Evolutionary conservation across 164 flowering plant species (phyloP).

Genomic region (Vitis vinifera): ASM3070453v1 NC_081812.1:17847001-17847500

Average conservation of each 20-base stretch:
- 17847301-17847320: slow-evolving; percentile 9
- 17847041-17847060: too few relatives aligned
- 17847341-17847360: slow-evolving; percentile 10
- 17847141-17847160: too few relatives aligned
- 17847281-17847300: slow-evolving; percentile 17
- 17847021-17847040: too few relatives aligned
- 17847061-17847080: too few relatives aligned
- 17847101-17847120: too few relatives aligned
- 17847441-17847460: slow-evolving; percentile 11
- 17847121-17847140: too few relatives aligned
- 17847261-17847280: slow-evolving; percentile 3
- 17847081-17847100: too few relatives aligned
- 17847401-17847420: slow-evolving; percentile 16
- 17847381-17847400: slow-evolving; percentile 15
- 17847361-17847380: slow-evolving; percentile 25
- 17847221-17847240: too few relatives aligned
- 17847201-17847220: too few relatives aligned
- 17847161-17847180: too few relatives aligned
- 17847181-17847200: too few relatives aligned
- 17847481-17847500: slow-evolving; percentile 26
- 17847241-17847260: neutral
- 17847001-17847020: too few relatives aligned
- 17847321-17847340: slow-evolving; percentile 13
- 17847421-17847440: neutral
- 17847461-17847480: slow-evolving; percentile 14